These are phyloP conservation scores for Oidiodendron maius DNA, from an alignment of 495 filamentous ascomycete species.

Conservation along the genomic window DNA sequence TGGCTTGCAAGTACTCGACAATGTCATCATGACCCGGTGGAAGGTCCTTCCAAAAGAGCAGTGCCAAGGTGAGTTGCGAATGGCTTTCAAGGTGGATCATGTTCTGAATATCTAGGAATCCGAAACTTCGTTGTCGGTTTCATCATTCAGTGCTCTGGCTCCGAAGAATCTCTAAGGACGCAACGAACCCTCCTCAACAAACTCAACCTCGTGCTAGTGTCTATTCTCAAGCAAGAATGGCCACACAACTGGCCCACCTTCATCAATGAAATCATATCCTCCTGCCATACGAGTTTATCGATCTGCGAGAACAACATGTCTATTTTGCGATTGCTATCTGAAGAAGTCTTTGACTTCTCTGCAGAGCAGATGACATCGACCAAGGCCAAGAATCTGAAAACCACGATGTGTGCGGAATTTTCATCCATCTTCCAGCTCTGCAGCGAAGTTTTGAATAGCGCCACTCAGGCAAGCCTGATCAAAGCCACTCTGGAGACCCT, in stretches of 20 bases:
- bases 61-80: constrained; percentile 50
- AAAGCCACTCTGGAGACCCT: constrained; percentile 93
- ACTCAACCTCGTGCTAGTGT: constrained; percentile 93
- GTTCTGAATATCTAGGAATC: constrained; percentile 52
- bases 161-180: constrained; percentile 74
- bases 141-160: constrained; percentile 86
- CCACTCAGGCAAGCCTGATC: constrained; percentile 80
- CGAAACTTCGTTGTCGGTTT: constrained; percentile 98
- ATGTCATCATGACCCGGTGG: constrained; percentile 98
- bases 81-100: constrained; percentile 15
- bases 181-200: constrained; percentile 93
- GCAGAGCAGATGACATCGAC: constrained; percentile 97
- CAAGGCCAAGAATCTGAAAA: constrained; percentile 93
- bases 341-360: constrained; percentile 98
- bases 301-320: constrained; percentile 99
- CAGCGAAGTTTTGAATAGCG: constrained; percentile 83
- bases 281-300: constrained; percentile 86
- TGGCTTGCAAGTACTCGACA: constrained; percentile 92
- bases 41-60: constrained; percentile 94
- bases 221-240: constrained; percentile 98
- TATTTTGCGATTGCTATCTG: constrained; percentile 89
- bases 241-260: constrained; percentile 99
- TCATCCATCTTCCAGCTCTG: constrained; percentile 96
- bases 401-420: constrained; percentile 96
- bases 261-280: constrained; percentile 98